A percentile compares a stretch with the other conserved stretches of the same genome.
Conservation (phyloP, 768 basidiomycete genomes). For the Macrocybe gigantea region DNA sequence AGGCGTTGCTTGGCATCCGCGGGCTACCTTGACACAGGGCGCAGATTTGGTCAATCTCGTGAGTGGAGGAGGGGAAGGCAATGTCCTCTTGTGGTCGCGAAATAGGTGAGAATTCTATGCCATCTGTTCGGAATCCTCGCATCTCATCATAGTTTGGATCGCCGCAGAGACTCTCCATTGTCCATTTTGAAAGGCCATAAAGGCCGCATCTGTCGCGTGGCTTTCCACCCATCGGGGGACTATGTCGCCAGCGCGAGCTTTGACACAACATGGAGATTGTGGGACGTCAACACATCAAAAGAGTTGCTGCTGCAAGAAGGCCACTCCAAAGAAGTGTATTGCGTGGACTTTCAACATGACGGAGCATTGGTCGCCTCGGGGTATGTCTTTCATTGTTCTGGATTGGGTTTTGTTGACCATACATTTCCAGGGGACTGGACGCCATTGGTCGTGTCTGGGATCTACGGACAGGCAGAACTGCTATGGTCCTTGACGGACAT, state of each 20-base stretch:
- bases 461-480: slow-evolving; percentile 87
- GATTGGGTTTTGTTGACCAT: slow-evolving; percentile 2
- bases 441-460: slow-evolving; percentile 99
- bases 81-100: slow-evolving; percentile 85
- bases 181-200: slow-evolving; percentile 84
- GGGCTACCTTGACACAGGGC: slow-evolving; percentile 71
- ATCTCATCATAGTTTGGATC: slow-evolving; percentile 1
- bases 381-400: slow-evolving; percentile 36
- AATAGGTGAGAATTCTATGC: slow-evolving; percentile 47
- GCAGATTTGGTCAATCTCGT: slow-evolving; percentile 73
- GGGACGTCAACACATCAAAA: slow-evolving; percentile 82
- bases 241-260: slow-evolving; percentile 95
- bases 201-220: slow-evolving; percentile 87
- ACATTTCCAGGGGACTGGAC: slow-evolving; percentile 71
- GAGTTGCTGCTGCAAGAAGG: slow-evolving; percentile 92
- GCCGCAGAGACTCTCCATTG: slow-evolving; percentile 73
- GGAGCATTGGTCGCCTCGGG: slow-evolving; percentile 91
- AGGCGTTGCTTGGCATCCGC: slow-evolving; percentile 97
- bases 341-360: slow-evolving; percentile 94
- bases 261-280: slow-evolving; percentile 95
- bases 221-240: slow-evolving; percentile 93
- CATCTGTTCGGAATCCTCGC: background rate
- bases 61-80: slow-evolving; percentile 86
- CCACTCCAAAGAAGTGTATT: slow-evolving; percentile 94
- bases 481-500: slow-evolving; percentile 97